phyloP scores from a whole-genome alignment of 148 eudicot genomes.

The Heliamphora exappendiculata region DNA sequence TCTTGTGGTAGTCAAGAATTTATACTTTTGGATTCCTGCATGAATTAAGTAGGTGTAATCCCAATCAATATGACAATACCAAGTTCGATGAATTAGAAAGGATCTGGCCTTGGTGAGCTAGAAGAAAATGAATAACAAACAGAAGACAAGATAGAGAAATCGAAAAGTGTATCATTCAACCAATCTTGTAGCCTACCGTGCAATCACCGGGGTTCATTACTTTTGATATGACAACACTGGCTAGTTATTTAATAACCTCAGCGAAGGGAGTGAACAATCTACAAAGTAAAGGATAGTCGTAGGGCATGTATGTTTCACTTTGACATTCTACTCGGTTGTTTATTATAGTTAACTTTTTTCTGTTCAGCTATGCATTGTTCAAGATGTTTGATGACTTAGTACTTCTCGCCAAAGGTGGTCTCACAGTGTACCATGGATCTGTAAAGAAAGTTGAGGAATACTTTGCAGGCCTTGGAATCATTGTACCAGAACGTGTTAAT shows the following conservation, averaged over 20 bases:
- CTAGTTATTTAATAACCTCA: neutral
- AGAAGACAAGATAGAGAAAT: neutral
- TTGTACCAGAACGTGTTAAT: constrained; percentile 80
- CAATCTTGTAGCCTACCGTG: neutral
- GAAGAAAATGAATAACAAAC: neutral
- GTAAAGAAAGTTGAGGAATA: constrained; percentile 86
- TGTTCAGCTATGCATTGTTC: constrained; percentile 67
- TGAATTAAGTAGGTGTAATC: neutral
- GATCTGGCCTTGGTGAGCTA: neutral
- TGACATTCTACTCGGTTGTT: neutral
- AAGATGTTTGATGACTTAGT: constrained; percentile 96
- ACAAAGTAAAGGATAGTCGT: neutral
- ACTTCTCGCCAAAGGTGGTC: constrained; percentile 94
- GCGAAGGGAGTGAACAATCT: neutral
- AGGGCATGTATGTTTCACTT: neutral
- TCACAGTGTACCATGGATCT: constrained; percentile 83
- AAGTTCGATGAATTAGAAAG: neutral
- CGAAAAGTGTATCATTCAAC: neutral
- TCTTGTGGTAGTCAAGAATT: neutral
- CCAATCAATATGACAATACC: neutral
- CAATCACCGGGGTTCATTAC: neutral
- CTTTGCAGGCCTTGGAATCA: constrained; percentile 64
- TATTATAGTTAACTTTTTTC: constrained; percentile 7
- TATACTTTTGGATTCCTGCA: neutral
- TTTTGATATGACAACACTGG: neutral